A percentile compares a stretch with the other conserved stretches of the same genome.
Conservation (phyloP, 306 rosid species). For the Rosa rugosa region DNA sequence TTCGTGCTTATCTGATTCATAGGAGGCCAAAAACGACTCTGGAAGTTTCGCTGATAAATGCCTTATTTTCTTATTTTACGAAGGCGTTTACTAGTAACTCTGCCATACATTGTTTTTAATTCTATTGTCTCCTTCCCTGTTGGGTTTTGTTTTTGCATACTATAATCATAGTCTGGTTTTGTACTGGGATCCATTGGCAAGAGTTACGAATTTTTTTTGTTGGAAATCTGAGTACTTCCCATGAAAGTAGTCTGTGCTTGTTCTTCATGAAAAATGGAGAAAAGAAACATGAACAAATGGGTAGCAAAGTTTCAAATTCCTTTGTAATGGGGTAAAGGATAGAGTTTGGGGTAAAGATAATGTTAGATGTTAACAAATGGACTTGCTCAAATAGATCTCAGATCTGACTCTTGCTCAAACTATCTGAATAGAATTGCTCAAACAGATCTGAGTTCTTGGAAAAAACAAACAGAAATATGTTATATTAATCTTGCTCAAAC, state of each 20-base stretch:
- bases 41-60: slow-evolving; percentile 85
- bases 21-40: slow-evolving; percentile 53
- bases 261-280: too few relatives aligned
- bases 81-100: slow-evolving; percentile 76
- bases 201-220: not conserved
- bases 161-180: not conserved
- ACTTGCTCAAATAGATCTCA: too few relatives aligned
- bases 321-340: not conserved
- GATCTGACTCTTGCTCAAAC: too few relatives aligned
- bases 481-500: too few relatives aligned
- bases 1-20: slow-evolving; percentile 76
- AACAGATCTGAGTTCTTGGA: too few relatives aligned
- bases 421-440: too few relatives aligned
- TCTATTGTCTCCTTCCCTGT: not conserved
- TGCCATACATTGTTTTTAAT: slow-evolving; percentile 27
- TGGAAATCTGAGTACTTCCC: not conserved
- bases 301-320: too few relatives aligned
- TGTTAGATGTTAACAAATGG: too few relatives aligned
- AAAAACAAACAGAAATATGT: too few relatives aligned
- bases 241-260: not conserved
- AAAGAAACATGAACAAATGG: not conserved
- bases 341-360: not conserved
- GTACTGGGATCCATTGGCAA: not conserved
- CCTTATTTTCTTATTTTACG: slow-evolving; percentile 24
- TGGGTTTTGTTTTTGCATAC: too few relatives aligned